phyloP scores from a whole-genome alignment of 2,329 filamentous ascomycete genomes.

The Clonostachys solani region DNA sequence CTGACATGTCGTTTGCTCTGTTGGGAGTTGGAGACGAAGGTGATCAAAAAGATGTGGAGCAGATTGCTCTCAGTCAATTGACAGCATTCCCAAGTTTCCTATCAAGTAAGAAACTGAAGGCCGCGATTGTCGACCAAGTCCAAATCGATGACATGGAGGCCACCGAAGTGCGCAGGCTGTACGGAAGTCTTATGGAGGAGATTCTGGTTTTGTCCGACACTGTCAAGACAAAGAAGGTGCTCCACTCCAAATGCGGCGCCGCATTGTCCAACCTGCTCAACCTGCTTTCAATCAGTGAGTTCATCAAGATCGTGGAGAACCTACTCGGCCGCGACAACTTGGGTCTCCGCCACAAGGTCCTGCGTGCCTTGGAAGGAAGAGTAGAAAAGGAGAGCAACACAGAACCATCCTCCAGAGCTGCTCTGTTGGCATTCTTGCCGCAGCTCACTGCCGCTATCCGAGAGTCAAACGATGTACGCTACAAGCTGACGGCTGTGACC shows the following conservation, averaged over 20 bases:
- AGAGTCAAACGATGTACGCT: slow-evolving; percentile 64
- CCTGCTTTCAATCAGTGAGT: slow-evolving; percentile 80
- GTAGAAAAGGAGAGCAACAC: slow-evolving; percentile 69
- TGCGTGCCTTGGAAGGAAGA: slow-evolving; percentile 75
- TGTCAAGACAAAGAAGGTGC: slow-evolving; percentile 49
- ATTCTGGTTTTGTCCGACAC: slow-evolving; percentile 62
- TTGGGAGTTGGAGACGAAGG: slow-evolving; percentile 52
- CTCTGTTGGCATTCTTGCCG: slow-evolving; percentile 74
- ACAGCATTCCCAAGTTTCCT: slow-evolving; percentile 54
- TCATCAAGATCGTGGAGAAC: slow-evolving; percentile 81
- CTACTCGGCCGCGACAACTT: slow-evolving; percentile 74
- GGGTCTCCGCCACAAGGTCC: slow-evolving; percentile 72
- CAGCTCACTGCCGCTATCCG: slow-evolving; percentile 74
- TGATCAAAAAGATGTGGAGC: slow-evolving; percentile 41
- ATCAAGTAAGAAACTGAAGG: slow-evolving; percentile 50
- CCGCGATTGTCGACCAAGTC: slow-evolving; percentile 51
- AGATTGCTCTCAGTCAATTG: slow-evolving; percentile 49
- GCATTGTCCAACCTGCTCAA: slow-evolving; percentile 77
- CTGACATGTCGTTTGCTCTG: slow-evolving; percentile 66
- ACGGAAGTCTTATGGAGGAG: slow-evolving; percentile 63
- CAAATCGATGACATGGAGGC: slow-evolving; percentile 61
- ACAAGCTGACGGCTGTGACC: slow-evolving; percentile 81
- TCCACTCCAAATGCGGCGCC: slow-evolving; percentile 59
- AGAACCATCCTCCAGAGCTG: slow-evolving; percentile 62
- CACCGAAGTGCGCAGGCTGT: slow-evolving; percentile 63